Evolutionary conservation across 495 filamentous ascomycete genomes (phyloP).

Genomic region (Platismatia glauca): DNA sequence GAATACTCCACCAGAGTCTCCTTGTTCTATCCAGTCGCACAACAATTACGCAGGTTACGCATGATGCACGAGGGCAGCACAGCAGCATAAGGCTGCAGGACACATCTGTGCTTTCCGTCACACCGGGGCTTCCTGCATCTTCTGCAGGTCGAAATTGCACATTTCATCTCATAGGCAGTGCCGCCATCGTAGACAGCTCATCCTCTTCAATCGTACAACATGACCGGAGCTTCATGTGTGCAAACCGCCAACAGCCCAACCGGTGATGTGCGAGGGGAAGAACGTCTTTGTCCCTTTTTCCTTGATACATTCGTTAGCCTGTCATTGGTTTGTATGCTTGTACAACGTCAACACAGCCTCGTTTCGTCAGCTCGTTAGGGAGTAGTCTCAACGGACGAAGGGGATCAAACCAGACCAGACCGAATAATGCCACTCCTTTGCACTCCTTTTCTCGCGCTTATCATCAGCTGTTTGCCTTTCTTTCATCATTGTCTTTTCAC

Average conservation of each 20-base stretch:
- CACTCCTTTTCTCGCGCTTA: neutral
- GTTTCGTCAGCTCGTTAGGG: neutral
- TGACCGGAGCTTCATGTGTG: too few species aligned
- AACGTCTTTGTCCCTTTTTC: neutral
- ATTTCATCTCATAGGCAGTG: too few species aligned
- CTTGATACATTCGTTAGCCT: neutral
- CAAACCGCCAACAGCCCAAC: neutral
- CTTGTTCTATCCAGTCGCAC: too few species aligned
- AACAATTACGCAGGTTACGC: too few species aligned
- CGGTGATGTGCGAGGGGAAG: neutral
- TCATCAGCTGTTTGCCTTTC: neutral
- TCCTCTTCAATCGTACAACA: too few species aligned
- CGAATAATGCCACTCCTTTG: neutral
- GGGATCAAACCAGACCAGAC: neutral
- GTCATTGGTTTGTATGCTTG: neutral
- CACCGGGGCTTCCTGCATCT: too few species aligned
- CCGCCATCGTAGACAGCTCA: too few species aligned
- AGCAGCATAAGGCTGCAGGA: too few species aligned
- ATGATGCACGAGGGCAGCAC: neutral
- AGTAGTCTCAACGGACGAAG: neutral
- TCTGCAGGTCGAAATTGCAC: too few species aligned
- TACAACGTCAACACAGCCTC: conserved; percentile 3
- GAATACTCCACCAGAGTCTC: neutral
- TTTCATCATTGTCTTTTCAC: neutral
- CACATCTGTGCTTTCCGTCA: too few species aligned